A percentile compares a stretch with the other conserved stretches of the same genome.
phyloP scores from a whole-genome alignment of 129 eudicot species.

The Gnaphalium uliginosum region DNA sequence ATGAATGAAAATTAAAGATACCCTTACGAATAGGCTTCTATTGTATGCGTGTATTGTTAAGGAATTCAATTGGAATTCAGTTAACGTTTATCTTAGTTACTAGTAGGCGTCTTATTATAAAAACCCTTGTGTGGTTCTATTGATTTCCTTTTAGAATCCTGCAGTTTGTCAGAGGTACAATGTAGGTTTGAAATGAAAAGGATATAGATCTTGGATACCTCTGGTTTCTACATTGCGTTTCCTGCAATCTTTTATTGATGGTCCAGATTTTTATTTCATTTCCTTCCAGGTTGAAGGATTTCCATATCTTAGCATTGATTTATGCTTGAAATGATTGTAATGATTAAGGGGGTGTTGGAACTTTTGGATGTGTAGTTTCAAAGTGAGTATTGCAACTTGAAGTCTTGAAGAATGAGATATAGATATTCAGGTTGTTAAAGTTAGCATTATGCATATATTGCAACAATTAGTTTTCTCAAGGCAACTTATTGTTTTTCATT shows the following conservation, averaged over 20 bases:
- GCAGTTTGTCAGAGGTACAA: background rate
- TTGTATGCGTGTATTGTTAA: background rate
- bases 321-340: background rate
- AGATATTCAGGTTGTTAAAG: background rate
- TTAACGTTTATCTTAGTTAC: background rate
- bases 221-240: background rate
- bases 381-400: background rate
- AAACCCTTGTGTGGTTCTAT: background rate
- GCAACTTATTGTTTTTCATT: background rate
- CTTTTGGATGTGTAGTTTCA: background rate
- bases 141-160: background rate
- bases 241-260: background rate
- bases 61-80: background rate
- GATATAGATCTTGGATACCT: background rate
- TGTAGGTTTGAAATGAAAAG: background rate
- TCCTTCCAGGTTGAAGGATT: background rate
- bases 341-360: background rate
- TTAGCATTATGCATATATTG: no score
- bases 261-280: background rate
- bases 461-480: background rate
- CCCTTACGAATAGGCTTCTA: background rate
- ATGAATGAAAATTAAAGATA: background rate
- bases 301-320: background rate
- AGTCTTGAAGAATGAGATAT: background rate
- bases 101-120: background rate